These are phyloP conservation scores for Pseudogymnoascus sp. DNA, from an alignment of 2,329 filamentous ascomycete species.

Conservation along the genomic window DNA sequence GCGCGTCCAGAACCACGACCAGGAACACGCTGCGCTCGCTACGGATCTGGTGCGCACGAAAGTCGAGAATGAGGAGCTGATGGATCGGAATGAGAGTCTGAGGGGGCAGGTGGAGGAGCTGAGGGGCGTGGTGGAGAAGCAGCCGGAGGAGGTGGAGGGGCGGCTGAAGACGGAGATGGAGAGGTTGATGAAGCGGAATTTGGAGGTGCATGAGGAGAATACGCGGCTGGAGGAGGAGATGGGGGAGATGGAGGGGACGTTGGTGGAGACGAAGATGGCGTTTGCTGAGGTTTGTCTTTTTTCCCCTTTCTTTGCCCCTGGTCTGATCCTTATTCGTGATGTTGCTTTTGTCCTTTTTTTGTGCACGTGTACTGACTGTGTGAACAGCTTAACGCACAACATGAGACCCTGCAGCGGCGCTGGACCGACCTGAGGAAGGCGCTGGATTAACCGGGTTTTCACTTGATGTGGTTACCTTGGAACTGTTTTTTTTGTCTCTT, in stretches of 20 bases:
- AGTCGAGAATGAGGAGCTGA: constrained; percentile 83
- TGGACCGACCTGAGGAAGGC: constrained; percentile 64
- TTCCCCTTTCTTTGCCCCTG: background rate
- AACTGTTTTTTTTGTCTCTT: background rate
- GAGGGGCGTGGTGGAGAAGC: constrained; percentile 77
- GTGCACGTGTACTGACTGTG: constrained; percentile 16
- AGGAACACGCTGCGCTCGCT: constrained; percentile 82
- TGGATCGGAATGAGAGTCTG: constrained; percentile 82
- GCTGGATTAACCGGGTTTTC: constrained; percentile 29
- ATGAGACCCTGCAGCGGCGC: constrained; percentile 67
- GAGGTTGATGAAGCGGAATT: constrained; percentile 82
- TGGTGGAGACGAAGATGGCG: constrained; percentile 90
- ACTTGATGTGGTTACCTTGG: background rate
- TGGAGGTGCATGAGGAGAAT: constrained; percentile 92
- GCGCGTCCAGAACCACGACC: constrained; percentile 78
- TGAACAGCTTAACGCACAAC: constrained; percentile 57
- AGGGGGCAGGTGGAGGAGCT: constrained; percentile 80
- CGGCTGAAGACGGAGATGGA: constrained; percentile 80
- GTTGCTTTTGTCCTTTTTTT: background rate
- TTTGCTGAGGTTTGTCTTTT: constrained; percentile 79
- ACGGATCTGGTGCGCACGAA: constrained; percentile 88
- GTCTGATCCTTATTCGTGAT: constrained; percentile 5
- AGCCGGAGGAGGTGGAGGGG: constrained; percentile 80
- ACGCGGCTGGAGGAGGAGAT: constrained; percentile 79
- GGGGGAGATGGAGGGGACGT: constrained; percentile 81